Conservation (phyloP, 306 rosid genomes). For the Carpinus fangiana region DNA sequence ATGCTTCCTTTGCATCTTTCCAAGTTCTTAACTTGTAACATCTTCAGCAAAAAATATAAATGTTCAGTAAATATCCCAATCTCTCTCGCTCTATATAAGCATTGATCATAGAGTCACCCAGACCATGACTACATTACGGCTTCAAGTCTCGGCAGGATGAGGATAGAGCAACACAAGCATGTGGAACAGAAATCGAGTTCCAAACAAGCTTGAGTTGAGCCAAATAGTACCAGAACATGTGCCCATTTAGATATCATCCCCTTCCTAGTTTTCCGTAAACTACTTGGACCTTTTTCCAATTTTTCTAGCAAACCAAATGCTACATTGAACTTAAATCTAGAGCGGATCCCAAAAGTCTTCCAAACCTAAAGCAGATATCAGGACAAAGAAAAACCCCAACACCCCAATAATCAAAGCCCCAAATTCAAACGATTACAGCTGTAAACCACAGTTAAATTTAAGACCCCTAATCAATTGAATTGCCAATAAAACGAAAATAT, state of each 20-base stretch:
- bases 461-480: constrained; percentile 16
- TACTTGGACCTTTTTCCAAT: background rate
- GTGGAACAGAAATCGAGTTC: background rate
- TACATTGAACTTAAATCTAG: constrained; percentile 18
- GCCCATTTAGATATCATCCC: constrained; percentile 15
- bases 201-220: background rate
- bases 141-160: background rate
- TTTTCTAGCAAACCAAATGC: constrained; percentile 10
- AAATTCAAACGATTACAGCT: constrained; percentile 18
- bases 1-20: background rate
- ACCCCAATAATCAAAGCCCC: constrained; percentile 25
- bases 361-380: background rate
- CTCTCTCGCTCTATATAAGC: background rate
- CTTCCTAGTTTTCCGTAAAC: constrained; percentile 5
- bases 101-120: background rate
- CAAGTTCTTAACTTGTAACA: background rate
- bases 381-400: background rate
- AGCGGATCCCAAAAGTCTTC: constrained; percentile 30
- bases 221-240: background rate
- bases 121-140: background rate
- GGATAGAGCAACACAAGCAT: background rate
- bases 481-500: constrained; percentile 4
- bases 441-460: background rate
- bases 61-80: background rate
- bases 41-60: background rate